phyloP scores from a whole-genome alignment of 176 grass and related monocot species.

The Carex kokanica region DNA sequence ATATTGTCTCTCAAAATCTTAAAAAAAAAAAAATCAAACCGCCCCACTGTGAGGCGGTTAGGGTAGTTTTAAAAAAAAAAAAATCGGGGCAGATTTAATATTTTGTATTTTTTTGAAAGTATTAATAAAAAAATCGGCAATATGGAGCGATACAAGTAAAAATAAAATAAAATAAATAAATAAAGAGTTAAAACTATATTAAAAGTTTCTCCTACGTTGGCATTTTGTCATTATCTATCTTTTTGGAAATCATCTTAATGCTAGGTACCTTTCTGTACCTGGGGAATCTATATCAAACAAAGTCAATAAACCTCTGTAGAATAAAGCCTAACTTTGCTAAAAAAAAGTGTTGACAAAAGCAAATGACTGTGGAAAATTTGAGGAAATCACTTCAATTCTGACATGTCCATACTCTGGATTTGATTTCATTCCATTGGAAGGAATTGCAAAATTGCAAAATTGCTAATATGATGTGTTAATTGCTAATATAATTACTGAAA shows the following conservation, averaged over 20 bases:
- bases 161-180: too few relatives aligned
- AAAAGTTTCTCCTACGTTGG: neutral
- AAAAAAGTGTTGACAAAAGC: neutral
- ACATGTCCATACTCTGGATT: neutral
- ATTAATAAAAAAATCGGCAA: too few relatives aligned
- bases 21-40: too few relatives aligned
- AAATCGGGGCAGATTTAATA: too few relatives aligned
- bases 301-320: neutral
- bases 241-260: neutral
- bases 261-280: neutral
- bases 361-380: neutral
- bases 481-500: too few relatives aligned
- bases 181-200: neutral
- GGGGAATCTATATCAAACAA: neutral
- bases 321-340: neutral
- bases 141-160: too few relatives aligned
- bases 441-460: neutral
- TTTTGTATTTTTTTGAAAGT: too few relatives aligned
- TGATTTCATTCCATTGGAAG: neutral
- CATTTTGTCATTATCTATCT: slow-evolving; percentile 8
- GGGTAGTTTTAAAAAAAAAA: too few relatives aligned
- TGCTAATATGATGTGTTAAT: too few relatives aligned
- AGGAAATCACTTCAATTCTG: too few relatives aligned
- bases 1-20: too few relatives aligned
- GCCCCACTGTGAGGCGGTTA: too few relatives aligned